Conservation (phyloP, 441 rosid species). For the Isatis lusitanica region DNA sequence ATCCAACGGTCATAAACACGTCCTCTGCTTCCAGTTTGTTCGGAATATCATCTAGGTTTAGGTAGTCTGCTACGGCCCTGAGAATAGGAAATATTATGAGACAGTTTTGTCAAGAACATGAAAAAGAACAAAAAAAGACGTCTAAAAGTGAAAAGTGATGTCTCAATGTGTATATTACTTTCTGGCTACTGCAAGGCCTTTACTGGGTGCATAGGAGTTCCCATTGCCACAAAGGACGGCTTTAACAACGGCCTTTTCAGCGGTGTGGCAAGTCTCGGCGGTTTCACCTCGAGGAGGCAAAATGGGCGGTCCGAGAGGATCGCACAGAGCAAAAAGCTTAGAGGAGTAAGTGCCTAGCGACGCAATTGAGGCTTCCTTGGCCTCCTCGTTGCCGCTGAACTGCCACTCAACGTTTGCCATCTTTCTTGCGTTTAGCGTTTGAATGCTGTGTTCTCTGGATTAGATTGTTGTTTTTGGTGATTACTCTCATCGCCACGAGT, state of each 20-base stretch:
- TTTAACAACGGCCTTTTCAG: slow-evolving; percentile 51
- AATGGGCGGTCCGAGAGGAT: slow-evolving; percentile 17
- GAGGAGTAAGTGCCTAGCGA: slow-evolving; percentile 29
- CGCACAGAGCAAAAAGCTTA: slow-evolving; percentile 14
- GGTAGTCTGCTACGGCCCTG: slow-evolving; percentile 47
- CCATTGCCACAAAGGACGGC: slow-evolving; percentile 41
- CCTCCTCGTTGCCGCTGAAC: slow-evolving; percentile 34
- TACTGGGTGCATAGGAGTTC: slow-evolving; percentile 43
- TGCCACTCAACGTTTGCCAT: slow-evolving; percentile 25
- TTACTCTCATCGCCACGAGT: neutral
- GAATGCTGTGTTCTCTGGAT: neutral
- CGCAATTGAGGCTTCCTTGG: slow-evolving; percentile 6
- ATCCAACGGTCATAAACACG: slow-evolving; percentile 50
- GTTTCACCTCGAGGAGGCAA: slow-evolving; percentile 36
- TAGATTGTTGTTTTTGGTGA: neutral
- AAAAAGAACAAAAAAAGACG: neutral
- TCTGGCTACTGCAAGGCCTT: slow-evolving; percentile 42
- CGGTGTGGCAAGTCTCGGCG: slow-evolving; percentile 35
- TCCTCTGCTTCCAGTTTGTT: slow-evolving; percentile 46
- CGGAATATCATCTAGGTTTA: slow-evolving; percentile 45
- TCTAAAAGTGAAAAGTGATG: neutral
- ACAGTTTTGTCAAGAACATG: neutral
- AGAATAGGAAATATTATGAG: neutral
- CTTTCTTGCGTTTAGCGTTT: slow-evolving; percentile 3
- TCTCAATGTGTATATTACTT: slow-evolving; percentile 25